These are phyloP conservation scores for Metschnikowia kunwiensis DNA, from an alignment of 805 yeast species.

Conservation along the genomic window DNA sequence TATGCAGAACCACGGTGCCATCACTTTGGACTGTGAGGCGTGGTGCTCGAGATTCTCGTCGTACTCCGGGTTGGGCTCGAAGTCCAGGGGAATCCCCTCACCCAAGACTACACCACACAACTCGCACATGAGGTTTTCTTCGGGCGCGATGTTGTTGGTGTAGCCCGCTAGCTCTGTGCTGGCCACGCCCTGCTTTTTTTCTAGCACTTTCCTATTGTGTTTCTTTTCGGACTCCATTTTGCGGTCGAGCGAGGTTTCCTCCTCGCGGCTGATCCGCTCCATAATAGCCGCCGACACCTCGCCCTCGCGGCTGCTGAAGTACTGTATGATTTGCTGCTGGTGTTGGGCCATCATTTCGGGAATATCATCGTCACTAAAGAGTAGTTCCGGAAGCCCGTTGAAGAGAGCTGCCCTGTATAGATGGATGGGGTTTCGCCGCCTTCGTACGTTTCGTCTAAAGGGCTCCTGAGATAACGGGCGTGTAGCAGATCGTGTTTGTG, in stretches of 20 bases:
- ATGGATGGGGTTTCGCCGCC: slow-evolving; percentile 14
- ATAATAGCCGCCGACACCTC: slow-evolving; percentile 28
- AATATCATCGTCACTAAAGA: slow-evolving; percentile 3
- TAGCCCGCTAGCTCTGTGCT: slow-evolving; percentile 26
- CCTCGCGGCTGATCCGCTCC: slow-evolving; percentile 40
- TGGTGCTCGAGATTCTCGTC: slow-evolving; percentile 26
- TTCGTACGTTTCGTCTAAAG: slow-evolving; percentile 8
- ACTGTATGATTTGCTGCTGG: slow-evolving; percentile 7
- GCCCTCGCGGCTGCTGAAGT: slow-evolving; percentile 5
- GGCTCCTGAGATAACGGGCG: background rate
- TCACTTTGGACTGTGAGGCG: slow-evolving; percentile 29
- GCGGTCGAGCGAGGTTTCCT: slow-evolving; percentile 34
- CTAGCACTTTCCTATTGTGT: slow-evolving; percentile 28
- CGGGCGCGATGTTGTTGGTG: slow-evolving; percentile 27
- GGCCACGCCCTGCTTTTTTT: slow-evolving; percentile 28
- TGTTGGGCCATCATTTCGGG: slow-evolving; percentile 10
- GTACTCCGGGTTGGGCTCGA: slow-evolving; percentile 33
- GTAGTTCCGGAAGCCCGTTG: background rate
- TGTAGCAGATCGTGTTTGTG: background rate
- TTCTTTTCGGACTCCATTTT: slow-evolving; percentile 30
- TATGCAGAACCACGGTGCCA: slow-evolving; percentile 66
- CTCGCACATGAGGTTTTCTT: slow-evolving; percentile 40
- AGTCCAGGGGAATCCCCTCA: slow-evolving; percentile 61
- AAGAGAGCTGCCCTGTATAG: too few relatives aligned
- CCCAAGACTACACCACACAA: slow-evolving; percentile 75